These are phyloP conservation scores for Podaxis sp. DNA, from an alignment of 768 basidiomycete genomes.

Conservation along the genomic window DNA sequence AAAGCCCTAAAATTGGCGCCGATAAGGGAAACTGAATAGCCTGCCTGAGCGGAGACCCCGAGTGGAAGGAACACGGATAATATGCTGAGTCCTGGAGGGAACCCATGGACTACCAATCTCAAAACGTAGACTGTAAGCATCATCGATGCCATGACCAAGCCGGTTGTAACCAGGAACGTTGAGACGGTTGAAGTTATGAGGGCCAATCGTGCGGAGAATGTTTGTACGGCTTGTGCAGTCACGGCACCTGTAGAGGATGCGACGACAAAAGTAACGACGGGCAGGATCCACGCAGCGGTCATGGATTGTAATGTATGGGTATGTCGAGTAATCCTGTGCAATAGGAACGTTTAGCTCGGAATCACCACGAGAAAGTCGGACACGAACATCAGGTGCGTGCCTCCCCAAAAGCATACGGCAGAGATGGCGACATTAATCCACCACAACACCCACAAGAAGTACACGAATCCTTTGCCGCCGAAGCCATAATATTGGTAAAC, in stretches of 20 bases:
- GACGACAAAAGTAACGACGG: conserved; percentile 73
- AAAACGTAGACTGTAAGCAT: conserved; percentile 65
- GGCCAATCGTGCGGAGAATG: conserved; percentile 46
- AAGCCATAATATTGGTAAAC: conserved; percentile 45
- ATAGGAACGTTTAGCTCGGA: neutral
- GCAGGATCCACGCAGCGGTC: conserved; percentile 72
- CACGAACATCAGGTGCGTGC: conserved; percentile 67
- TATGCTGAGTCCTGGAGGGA: conserved; percentile 46
- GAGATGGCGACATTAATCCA: conserved; percentile 65
- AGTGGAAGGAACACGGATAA: conserved; percentile 71
- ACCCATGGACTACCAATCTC: conserved; percentile 57
- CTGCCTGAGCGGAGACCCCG: conserved; percentile 72
- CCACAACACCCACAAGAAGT: conserved; percentile 64
- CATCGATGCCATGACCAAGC: conserved; percentile 63
- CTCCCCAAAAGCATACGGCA: conserved; percentile 56
- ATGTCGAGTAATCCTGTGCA: conserved; percentile 52
- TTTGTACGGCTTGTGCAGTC: conserved; percentile 48
- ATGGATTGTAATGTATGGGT: conserved; percentile 54
- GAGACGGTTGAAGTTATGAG: conserved; percentile 54
- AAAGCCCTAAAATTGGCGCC: conserved; percentile 45
- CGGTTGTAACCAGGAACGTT: conserved; percentile 54
- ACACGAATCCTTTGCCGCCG: conserved; percentile 53
- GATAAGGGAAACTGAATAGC: conserved; percentile 55
- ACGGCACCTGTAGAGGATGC: conserved; percentile 66
- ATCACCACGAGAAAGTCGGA: neutral